Conservation (phyloP, 2,329 filamentous ascomycete species). For the Botrytis pseudocinerea region DNA sequence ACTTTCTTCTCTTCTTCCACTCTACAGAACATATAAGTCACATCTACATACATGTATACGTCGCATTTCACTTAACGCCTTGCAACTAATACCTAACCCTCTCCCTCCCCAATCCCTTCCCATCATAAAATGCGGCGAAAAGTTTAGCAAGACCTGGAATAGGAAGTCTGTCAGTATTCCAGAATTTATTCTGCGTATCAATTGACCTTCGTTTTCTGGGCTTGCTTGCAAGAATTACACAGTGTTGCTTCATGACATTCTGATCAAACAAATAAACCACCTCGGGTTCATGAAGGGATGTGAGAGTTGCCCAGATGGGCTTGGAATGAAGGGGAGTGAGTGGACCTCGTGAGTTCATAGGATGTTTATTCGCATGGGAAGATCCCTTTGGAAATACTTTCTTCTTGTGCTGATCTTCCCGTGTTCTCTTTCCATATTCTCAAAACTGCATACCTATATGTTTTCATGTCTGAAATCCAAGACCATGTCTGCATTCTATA, state of each 20-base stretch:
- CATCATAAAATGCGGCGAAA: background rate
- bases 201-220: too few relatives aligned
- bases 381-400: too few relatives aligned
- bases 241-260: too few relatives aligned
- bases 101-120: background rate
- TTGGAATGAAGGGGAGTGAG: background rate
- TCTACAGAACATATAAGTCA: too few relatives aligned
- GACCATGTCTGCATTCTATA: background rate
- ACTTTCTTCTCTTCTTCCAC: background rate
- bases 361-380: background rate
- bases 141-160: background rate
- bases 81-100: accelerated
- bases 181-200: too few relatives aligned
- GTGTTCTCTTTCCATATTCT: accelerated
- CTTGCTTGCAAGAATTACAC: too few relatives aligned
- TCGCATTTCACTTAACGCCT: too few relatives aligned
- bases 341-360: background rate
- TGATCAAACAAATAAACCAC: background rate
- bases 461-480: background rate
- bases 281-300: background rate
- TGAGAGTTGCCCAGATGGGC: background rate
- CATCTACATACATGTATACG: background rate
- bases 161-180: background rate
- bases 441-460: too few relatives aligned
- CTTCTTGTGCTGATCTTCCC: background rate